Evolutionary conservation across 306 rosid genomes (phyloP), one percentile per base, ranked within the genome.

Genomic region (Carpinus viminea): DNA sequence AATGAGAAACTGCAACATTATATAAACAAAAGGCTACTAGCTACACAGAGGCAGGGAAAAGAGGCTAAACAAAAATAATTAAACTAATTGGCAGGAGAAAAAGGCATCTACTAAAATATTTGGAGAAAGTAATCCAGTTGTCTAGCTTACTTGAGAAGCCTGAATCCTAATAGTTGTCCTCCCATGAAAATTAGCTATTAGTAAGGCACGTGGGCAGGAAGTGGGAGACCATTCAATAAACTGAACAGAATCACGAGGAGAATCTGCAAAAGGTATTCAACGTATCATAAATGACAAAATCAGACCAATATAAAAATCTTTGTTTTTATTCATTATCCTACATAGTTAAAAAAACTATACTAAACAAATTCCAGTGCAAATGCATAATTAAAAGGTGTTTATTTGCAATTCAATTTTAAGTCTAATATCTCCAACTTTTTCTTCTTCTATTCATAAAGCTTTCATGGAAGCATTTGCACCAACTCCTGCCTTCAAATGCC

Each of bases 181-280:
- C 93, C 99, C 99, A 26, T 95, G 99, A 82, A 95, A 95, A 89
- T 95, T 95, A 34, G 99, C 93, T 53, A 95, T 90, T 36, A 95
- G 86, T 78, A 95, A 83, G 73, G 94, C 96, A 68, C 96, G 96
- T 20, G 97, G 89, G 83, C 96, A 92, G 61, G 97, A 88, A 41
- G 93, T 84, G 31, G 98, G 98, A 59, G 99, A 95, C 99, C 99
- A 95, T 81, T 93, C 99, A 56, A 95, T 91, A 85, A 95, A 95
- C 90, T 95, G 99, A 79, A 95, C 98, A 80, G 99, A 95, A 88
- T 95, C 99, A 54, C 99, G 98, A 18, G 99, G 99, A 78, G 99
- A 95, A 88, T 95, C 99, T 95, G 93, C 81, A 82, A 83, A 76
- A 86, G 77, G 51, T 53, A 77, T 68, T 74, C 51, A 74, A 81